Base-by-base conservation (phyloP, 1,139 yeast species). In the Pichia sp. region DNA sequence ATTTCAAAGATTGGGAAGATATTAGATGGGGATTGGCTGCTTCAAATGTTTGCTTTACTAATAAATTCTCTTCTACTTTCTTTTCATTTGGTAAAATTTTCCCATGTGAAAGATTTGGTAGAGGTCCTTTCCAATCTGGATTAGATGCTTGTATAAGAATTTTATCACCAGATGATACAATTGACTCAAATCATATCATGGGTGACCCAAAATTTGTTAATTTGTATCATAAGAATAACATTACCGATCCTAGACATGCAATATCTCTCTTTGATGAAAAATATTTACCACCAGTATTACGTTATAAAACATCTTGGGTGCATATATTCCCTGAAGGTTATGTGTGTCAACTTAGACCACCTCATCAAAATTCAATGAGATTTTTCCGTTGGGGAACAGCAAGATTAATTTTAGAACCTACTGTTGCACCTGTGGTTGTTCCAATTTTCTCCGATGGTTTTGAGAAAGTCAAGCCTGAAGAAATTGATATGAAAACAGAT, bases 11-110 rank as follows among this genome's bases (percentile, higher is more conserved):
- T 45, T 65, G 84, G 14, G 83, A 79, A 48, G 73, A 77, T 43
- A 74, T 88, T 42, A 68, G 98, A 54, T 91, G 97, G 97, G 89
- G 96, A 5, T 69, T 91, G 48, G 98, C 95, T 0, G 97, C 98
- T 8, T 79, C 83, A 43, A 89, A 91, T 58, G 77, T 91, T 28
- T 89, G 97, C 58, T 91, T 91, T 60, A 75, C 79, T 22, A 77
- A 69, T 50, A 62, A 62, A 34, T 53, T 69, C 5, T 58, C 72
- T 9, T 62, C 78, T 8, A 69, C 71, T 58, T 89, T 86, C 56
- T 91, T 91, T 66, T 79, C 88, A 31, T 64, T 86, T 45, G 98
- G 98, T 4, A 89, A 89, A 61, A 83, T 88, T 15, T 67, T 91
- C 48, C 77, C 94, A 1, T 85, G 95, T 2, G 78, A 77, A 52